Conservation (phyloP, 768 basidiomycete species). For the Lentinula edodes region DNA sequence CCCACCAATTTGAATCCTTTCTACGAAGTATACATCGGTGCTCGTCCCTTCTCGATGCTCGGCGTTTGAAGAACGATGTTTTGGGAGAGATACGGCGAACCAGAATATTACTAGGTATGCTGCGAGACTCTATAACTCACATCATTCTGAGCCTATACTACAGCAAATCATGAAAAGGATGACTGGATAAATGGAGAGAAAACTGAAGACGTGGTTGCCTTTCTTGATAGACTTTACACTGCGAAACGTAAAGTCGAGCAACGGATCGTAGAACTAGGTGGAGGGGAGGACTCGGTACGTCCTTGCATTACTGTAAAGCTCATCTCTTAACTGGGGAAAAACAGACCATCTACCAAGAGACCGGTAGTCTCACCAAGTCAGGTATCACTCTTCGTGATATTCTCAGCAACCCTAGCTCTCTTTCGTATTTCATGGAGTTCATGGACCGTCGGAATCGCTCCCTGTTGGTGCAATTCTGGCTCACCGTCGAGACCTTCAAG, state of each 20-base stretch:
- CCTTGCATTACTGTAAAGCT: neutral
- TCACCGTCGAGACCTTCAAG: slow-evolving; percentile 96
- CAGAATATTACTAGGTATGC: slow-evolving; percentile 61
- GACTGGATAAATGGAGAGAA: slow-evolving; percentile 86
- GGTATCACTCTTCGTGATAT: slow-evolving; percentile 69
- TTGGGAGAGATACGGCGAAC: slow-evolving; percentile 87
- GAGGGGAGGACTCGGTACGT: slow-evolving; percentile 56
- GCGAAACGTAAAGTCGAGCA: slow-evolving; percentile 87
- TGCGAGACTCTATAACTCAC: neutral
- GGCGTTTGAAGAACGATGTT: slow-evolving; percentile 87
- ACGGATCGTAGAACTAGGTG: slow-evolving; percentile 75
- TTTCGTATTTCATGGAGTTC: slow-evolving; percentile 97
- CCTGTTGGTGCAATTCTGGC: slow-evolving; percentile 92
- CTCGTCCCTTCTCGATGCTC: slow-evolving; percentile 82
- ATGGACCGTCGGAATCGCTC: slow-evolving; percentile 90
- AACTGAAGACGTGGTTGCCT: slow-evolving; percentile 81
- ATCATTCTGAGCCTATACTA: neutral
- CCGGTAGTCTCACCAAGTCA: slow-evolving; percentile 29
- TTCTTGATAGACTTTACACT: slow-evolving; percentile 81
- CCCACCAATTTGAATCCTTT: slow-evolving; percentile 87
- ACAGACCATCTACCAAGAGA: slow-evolving; percentile 36
- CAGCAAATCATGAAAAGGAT: slow-evolving; percentile 82
- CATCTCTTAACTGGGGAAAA: slow-evolving; percentile 20
- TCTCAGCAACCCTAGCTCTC: slow-evolving; percentile 80
- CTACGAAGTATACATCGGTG: slow-evolving; percentile 77